Evolutionary conservation across 805 yeast species (phyloP), one percentile per base, ranked within the genome.

Genomic region (Hanseniaspora lachancei): DNA sequence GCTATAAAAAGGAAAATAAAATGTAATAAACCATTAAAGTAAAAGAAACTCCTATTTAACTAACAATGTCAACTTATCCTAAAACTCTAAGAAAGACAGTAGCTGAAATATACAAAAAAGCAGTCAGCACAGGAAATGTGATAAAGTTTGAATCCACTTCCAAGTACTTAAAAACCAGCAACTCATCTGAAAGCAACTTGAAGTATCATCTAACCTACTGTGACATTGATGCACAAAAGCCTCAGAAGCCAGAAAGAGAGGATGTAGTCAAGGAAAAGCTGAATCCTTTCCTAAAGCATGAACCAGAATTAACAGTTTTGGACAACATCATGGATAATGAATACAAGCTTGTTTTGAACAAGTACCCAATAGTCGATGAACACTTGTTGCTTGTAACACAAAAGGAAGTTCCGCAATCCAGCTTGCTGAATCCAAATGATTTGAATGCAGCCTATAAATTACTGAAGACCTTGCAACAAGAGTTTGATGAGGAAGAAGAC

Each of bases 281-380:
- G 21, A 79, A 88, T 63, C 97, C 97, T 2, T 91, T 93, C 70
- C 76, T 77, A 49, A 77, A 80, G 21, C 91, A 95, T 0, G 96
- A 86, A 61, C 85, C 85, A 5, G 82, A 79, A 58, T 70, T 89
- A 46, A 79, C 88, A 0, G 74, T 89, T 9, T 62, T 79, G 27
- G 74, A 74, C 47, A 74, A 77, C 57, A 78, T 78, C 12, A 63
- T 59, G 20, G 74, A 72, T 4, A 68, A 68, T 16, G 70, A 77
- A 32, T 79, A 83, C 63, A 74, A 80, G 60, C 68, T 91, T 36
- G 79, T 91, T 6, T 76, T 88, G 61, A 91, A 91, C 74, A 93
- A 91, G 68, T 93, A 78, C 68, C 95, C 97, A 10, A 82, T 89
- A 40, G 77, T 84, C 5, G 80, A 86, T 46, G 78, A 81, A 62